A percentile compares a stretch with the other conserved stretches of the same genome.
Evolutionary conservation across 2,329 filamentous ascomycete species (phyloP).

Genomic region (Metarhizium rileyi): DNA sequence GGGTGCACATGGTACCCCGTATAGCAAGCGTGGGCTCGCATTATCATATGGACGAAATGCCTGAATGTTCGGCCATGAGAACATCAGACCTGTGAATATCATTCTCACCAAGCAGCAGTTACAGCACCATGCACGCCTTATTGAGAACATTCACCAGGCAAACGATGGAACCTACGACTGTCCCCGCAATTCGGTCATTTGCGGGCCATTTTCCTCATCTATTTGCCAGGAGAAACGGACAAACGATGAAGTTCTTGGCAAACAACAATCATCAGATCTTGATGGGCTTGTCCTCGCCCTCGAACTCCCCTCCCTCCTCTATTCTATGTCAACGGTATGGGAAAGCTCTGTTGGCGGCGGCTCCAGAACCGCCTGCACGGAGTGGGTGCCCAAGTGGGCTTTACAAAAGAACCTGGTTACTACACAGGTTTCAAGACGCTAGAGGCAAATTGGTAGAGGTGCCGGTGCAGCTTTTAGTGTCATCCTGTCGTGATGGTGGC

Average conservation of each 20-base stretch:
- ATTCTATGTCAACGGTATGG: neutral
- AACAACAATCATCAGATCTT: neutral
- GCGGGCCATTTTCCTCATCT: neutral
- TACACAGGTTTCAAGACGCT: conserved; percentile 11
- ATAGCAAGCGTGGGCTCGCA: too few relatives aligned
- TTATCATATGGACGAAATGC: neutral
- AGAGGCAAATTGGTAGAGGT: conserved; percentile 12
- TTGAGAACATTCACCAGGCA: too few relatives aligned
- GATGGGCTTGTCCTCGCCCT: too few relatives aligned
- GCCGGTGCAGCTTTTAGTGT: conserved; percentile 6
- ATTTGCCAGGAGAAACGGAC: neutral
- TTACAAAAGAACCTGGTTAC: conserved; percentile 16
- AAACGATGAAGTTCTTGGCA: neutral
- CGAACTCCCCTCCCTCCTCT: neutral
- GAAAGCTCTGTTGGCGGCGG: neutral
- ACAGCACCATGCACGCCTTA: neutral
- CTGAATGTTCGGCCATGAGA: neutral
- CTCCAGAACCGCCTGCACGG: conserved; percentile 3
- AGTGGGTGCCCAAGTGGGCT: conserved; percentile 12
- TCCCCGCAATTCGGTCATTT: neutral
- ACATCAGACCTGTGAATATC: too few relatives aligned
- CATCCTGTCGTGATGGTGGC: neutral
- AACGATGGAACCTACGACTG: too few relatives aligned
- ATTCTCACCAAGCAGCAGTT: neutral
- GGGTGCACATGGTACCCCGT: too few relatives aligned